Base-by-base conservation (phyloP, 1,139 yeast genomes). In the Kodamaea suecica region DNA sequence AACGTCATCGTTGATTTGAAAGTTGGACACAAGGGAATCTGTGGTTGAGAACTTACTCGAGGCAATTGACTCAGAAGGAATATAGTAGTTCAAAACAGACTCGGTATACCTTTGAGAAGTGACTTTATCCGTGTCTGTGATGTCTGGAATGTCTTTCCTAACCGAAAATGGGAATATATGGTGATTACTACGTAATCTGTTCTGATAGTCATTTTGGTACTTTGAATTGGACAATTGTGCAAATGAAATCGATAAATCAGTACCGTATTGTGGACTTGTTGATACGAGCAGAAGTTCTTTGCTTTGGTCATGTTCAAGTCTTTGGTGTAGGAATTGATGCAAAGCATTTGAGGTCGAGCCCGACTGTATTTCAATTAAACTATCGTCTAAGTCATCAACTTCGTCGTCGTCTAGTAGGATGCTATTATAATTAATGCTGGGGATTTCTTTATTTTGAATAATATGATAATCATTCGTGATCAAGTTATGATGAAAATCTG, bases 391-490 rank as follows among this genome's bases (percentile, higher is more conserved):
- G 21, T 29, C 33, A 11, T 19, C 13, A n/a, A 27, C 14, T 6
- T 27, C 30, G 20, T 23, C 41, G 17, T 39, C 44, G 16, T 37
- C 44, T 2, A 42, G 12, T 6, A 44, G 36, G 8, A 44, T 43
- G 34, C 48, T 45, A 26, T 46, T 42, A 23, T 42, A 36, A 30
- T 31, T 31, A 3, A 31, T 13, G 5, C 17, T 33, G 10, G 27
- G 10, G 5, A 12, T 12, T 16, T 27, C 30, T 12, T 19, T 6
- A 19, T 30, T 33, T 10, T 30, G 39, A n/a, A 44, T 27, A 3
- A 44, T 21, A 27, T 46, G 50, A 23, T 36, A 45, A 29, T 45
- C 49, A 17, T 45, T 41, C 11, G 49, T 43, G 21, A 44, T 19
- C 7, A 36, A 17, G 5, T 27, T 9, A 24, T 16, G 12, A 7